Base-by-base conservation (phyloP, 768 basidiomycete genomes). In the Chalciporus chontae region DNA sequence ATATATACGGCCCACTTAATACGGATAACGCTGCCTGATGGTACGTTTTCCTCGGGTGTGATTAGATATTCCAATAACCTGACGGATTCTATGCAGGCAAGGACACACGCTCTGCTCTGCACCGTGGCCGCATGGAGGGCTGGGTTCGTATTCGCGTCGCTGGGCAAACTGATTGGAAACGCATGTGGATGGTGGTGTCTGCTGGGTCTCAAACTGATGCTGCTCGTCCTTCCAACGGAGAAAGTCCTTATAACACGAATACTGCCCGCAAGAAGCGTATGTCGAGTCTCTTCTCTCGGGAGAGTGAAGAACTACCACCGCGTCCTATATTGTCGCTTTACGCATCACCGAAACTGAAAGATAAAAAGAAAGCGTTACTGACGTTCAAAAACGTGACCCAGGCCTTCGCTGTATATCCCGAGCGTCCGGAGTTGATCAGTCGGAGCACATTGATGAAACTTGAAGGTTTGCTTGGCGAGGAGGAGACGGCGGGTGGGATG, bases 161-260 rank as follows among this genome's bases (percentile, higher is more conserved):
- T n/a, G 94, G 95, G n/a, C 92, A 94, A 59, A 94, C 90, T 0
- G 93, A 96, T 57, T 98, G 95, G 95, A 93, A 93, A 66, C 79
- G 83, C 37, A 77, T 94, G 40, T 98, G 91, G 89, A 81, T 90
- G 74, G 79, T 85, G 6, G 72, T 96, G 5, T 74, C 72, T 52
- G 77, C 78, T 42, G 79, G 76, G 5, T 60, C 67, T n/a, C 69
- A 71, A 32, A 36, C 64, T 3, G 55, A 62, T 18, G 38, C 17
- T 21, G 50, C 52, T 36, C 48, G 66, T 59, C 32, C 61, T 43
- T 27, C 61, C 55, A 37, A 66, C 52, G 54, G 56, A 14, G 68
- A 69, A 39, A 52, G 57, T 39, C 63, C 61, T 41, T 65, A 57
- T 49, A 48, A 52, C 47, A 52, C 54, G 17, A 56, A 61, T 51